phyloP scores from a whole-genome alignment of 179 eudicot genomes.

The Camellia oleifera region DNA sequence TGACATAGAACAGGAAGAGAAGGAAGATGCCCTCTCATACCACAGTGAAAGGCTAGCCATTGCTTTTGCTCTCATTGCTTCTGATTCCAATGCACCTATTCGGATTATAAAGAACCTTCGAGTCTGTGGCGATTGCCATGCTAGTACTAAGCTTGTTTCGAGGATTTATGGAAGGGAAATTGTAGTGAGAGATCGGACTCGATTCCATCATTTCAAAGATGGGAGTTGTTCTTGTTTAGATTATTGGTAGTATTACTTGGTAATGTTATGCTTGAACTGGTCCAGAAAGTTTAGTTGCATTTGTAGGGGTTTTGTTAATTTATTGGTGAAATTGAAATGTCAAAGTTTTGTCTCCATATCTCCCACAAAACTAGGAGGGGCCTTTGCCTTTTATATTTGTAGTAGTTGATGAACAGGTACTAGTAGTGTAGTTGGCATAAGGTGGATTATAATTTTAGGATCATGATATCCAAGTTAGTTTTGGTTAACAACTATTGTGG shows the following conservation, averaged over 20 bases:
- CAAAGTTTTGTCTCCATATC: too few relatives aligned
- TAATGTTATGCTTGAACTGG: background rate
- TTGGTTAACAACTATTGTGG: too few relatives aligned
- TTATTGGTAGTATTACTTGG: constrained; percentile 33
- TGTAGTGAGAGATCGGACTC: constrained; percentile 46
- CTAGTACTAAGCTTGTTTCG: constrained; percentile 37
- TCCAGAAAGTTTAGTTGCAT: background rate
- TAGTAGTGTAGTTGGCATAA: too few relatives aligned
- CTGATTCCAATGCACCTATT: constrained; percentile 26
- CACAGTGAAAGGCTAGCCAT: constrained; percentile 62
- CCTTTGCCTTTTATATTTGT: too few relatives aligned
- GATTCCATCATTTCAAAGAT: constrained; percentile 52
- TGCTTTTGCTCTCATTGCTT: constrained; percentile 42
- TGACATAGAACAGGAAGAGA: constrained; percentile 37
- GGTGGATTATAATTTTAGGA: too few relatives aligned
- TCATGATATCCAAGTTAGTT: too few relatives aligned
- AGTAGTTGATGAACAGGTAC: too few relatives aligned
- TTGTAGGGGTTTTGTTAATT: background rate
- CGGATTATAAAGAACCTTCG: constrained; percentile 51
- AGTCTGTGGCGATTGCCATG: constrained; percentile 53
- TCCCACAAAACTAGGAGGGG: too few relatives aligned
- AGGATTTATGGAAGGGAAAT: constrained; percentile 40
- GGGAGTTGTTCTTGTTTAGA: constrained; percentile 58
- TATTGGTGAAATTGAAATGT: too few relatives aligned
- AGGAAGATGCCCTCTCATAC: constrained; percentile 37